A percentile compares a stretch with the other conserved stretches of the same genome.
These are phyloP conservation scores for Quercus tomentella DNA, from an alignment of 331 rosid genomes.

Conservation along the genomic window DNA sequence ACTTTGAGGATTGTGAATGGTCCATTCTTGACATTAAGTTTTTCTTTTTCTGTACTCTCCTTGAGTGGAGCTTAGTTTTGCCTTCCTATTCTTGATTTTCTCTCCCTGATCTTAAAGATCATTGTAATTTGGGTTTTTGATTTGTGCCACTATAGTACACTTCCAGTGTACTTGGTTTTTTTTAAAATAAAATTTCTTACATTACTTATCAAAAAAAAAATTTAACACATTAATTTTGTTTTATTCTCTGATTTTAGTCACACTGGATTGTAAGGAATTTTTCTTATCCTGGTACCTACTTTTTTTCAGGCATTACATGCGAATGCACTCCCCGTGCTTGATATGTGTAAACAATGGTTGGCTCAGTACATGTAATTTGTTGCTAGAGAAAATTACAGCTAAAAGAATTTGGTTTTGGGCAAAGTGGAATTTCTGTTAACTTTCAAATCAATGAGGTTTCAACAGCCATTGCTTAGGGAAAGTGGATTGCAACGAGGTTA, in stretches of 20 bases:
- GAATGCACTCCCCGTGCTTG: slow-evolving; percentile 97
- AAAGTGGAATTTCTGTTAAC: slow-evolving; percentile 8
- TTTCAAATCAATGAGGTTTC: background rate
- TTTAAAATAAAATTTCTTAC: too few species aligned
- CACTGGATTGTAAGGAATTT: slow-evolving; percentile 7
- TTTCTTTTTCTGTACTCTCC: too few species aligned
- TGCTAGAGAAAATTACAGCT: slow-evolving; percentile 13
- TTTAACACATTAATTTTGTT: background rate
- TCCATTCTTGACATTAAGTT: too few species aligned
- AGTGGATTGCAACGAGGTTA: background rate
- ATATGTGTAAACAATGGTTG: slow-evolving; percentile 99
- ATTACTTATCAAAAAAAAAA: background rate
- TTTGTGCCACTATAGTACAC: too few species aligned
- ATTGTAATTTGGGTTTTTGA: too few species aligned
- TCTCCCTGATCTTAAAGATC: too few species aligned
- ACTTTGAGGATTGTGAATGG: too few species aligned
- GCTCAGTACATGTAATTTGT: slow-evolving; percentile 79
- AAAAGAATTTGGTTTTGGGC: slow-evolving; percentile 11
- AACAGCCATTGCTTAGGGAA: background rate
- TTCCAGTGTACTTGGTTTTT: too few species aligned
- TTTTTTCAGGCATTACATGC: slow-evolving; percentile 91
- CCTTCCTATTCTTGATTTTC: too few species aligned
- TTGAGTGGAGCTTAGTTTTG: too few species aligned
- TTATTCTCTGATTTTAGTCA: background rate
- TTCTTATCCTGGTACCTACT: slow-evolving; percentile 11